A percentile compares a stretch with the other conserved stretches of the same genome.
These are phyloP conservation scores for Penicillium daleae DNA, from an alignment of 495 filamentous ascomycete species.

Conservation along the genomic window DNA sequence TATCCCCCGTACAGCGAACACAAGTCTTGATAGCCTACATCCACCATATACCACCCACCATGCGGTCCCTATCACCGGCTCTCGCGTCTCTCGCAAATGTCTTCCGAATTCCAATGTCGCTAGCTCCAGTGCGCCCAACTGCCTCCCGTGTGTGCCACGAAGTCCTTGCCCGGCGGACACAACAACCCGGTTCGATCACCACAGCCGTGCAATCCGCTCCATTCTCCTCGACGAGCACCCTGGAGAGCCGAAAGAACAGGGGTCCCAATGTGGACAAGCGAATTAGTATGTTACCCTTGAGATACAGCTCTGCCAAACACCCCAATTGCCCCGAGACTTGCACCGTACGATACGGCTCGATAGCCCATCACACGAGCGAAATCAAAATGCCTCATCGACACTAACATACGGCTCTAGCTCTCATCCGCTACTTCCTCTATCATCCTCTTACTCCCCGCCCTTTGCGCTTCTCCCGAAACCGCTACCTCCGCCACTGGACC, in stretches of 20 bases:
- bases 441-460: conserved; percentile 74
- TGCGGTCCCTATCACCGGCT: conserved; percentile 47
- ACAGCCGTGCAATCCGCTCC: conserved; percentile 37
- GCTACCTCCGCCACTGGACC: conserved; percentile 95
- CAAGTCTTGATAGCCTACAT: conserved; percentile 19
- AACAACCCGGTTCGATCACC: conserved; percentile 33
- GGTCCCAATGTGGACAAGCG: conserved; percentile 37
- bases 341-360: background rate
- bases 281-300: conserved; percentile 49
- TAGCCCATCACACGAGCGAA: background rate
- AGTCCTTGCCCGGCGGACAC: conserved; percentile 30
- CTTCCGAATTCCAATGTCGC: conserved; percentile 47
- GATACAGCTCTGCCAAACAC: background rate
- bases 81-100: conserved; percentile 52
- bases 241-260: conserved; percentile 38
- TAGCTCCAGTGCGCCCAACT: conserved; percentile 36
- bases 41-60: conserved; percentile 31
- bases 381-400: conserved; percentile 4
- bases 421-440: conserved; percentile 67
- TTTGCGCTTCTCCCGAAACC: conserved; percentile 82
- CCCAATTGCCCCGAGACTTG: background rate
- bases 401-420: conserved; percentile 38
- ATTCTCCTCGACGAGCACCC: conserved; percentile 50
- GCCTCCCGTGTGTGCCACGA: conserved; percentile 35
- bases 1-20: conserved; percentile 27